These are phyloP conservation scores for Polyrhizophydium stewartii DNA, from an alignment of 371 early-diverging fungal species.

Conservation along the genomic window DNA sequence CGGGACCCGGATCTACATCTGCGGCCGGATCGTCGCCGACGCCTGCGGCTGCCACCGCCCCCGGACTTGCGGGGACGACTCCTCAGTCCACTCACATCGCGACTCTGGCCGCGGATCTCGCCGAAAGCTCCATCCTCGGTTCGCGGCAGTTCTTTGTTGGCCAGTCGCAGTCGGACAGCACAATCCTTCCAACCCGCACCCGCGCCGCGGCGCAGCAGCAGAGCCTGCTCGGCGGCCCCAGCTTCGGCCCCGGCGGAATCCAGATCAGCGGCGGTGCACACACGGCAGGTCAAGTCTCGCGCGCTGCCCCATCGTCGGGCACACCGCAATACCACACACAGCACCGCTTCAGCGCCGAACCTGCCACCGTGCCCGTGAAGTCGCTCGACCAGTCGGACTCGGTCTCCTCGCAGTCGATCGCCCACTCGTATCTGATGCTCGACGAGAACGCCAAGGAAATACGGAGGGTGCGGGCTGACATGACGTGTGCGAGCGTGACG, in stretches of 20 bases:
- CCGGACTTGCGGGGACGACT: not conserved
- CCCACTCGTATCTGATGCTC: slow-evolving; percentile 28
- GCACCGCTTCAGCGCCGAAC: not conserved
- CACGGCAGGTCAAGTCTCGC: not conserved
- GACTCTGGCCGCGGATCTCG: too few relatives aligned
- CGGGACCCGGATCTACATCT: not conserved
- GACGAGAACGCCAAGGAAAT: slow-evolving; percentile 17
- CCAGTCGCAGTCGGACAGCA: slow-evolving; percentile 17
- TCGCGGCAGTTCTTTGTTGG: slow-evolving; percentile 39
- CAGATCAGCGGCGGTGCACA: not conserved
- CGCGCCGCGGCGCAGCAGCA: not conserved
- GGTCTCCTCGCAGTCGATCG: not conserved
- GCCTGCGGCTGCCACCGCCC: not conserved
- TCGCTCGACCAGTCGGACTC: slow-evolving; percentile 24
- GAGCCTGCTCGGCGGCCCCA: not conserved
- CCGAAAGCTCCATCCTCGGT: slow-evolving; percentile 13
- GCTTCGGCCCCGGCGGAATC: too few relatives aligned
- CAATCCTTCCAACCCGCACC: not conserved
- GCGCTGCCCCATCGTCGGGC: not conserved
- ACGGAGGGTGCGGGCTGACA: not conserved
- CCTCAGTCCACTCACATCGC: too few relatives aligned
- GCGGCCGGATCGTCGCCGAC: not conserved
- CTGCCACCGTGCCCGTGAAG: slow-evolving; percentile 30
- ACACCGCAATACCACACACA: not conserved
- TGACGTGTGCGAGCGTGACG: not conserved